Evolutionary conservation across 2,329 filamentous ascomycete species (phyloP).

Genomic region (Alternaria consortialis): DNA sequence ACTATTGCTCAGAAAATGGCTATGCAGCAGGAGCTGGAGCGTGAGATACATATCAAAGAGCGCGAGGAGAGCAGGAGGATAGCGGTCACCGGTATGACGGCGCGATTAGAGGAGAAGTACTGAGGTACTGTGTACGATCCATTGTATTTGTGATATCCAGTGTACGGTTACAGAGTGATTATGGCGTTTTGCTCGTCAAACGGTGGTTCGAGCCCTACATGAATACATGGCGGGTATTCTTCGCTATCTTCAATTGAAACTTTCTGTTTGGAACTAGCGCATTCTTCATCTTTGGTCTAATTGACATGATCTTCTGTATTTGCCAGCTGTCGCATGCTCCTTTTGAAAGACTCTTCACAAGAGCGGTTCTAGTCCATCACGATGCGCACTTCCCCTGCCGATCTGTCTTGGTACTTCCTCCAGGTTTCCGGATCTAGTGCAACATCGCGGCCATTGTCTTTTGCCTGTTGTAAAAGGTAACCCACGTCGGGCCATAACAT

Average conservation of each 20-base stretch:
- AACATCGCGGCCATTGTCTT: not conserved
- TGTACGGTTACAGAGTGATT: not conserved
- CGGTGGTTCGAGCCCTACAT: not conserved
- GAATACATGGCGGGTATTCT: not conserved
- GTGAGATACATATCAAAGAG: conserved; percentile 29
- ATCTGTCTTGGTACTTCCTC: not conserved
- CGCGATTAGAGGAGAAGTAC: conserved; percentile 45
- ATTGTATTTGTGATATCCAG: conserved; percentile 12
- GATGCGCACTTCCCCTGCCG: too few relatives aligned
- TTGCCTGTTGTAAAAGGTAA: not conserved
- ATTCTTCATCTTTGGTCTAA: not conserved
- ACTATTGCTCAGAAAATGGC: conserved; percentile 46
- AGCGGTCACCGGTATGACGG: conserved; percentile 45
- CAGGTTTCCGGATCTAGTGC: not conserved
- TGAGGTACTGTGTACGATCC: conserved; percentile 15
- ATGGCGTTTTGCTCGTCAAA: conserved; percentile 7
- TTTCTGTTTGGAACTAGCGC: not conserved
- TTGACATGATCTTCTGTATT: not conserved
- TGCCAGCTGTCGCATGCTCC: not conserved
- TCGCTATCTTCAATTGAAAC: not conserved
- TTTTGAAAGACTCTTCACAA: not conserved
- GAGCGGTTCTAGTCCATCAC: not conserved
- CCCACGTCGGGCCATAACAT: not conserved
- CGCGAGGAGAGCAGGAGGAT: conserved; percentile 25
- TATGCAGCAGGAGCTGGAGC: conserved; percentile 29